Percentiles rank a stretch among this genome's conserved stretches.
These are phyloP conservation scores for Tolypocladium endophyticum DNA, from an alignment of 2,329 filamentous ascomycete species.

Conservation along the genomic window DNA sequence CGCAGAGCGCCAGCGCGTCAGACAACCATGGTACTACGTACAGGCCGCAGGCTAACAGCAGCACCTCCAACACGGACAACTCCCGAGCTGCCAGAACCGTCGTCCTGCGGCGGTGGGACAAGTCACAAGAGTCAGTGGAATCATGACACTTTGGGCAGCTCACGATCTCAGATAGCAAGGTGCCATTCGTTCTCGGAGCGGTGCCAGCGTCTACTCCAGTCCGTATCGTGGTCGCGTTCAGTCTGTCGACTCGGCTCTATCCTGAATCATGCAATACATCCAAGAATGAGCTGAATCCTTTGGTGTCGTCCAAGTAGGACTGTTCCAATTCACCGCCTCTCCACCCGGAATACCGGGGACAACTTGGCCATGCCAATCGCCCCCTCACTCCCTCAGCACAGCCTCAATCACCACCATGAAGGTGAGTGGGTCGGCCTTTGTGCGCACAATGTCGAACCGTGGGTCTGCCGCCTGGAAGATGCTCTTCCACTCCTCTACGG, in stretches of 20 bases:
- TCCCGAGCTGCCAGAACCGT: not conserved
- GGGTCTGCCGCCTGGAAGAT: conserved; percentile 34
- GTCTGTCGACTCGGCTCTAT: not conserved
- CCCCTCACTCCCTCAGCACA: conserved; percentile 19
- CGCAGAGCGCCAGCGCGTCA: not conserved
- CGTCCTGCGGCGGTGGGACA: not conserved
- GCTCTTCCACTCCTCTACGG: conserved; percentile 31
- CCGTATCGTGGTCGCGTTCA: not conserved
- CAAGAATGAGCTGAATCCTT: not conserved
- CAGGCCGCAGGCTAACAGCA: not conserved
- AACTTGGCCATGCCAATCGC: not conserved
- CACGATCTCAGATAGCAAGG: not conserved
- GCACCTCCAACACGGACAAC: not conserved
- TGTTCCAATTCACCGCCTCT: not conserved
- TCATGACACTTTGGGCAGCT: not conserved
- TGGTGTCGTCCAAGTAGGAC: not conserved
- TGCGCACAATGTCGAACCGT: conserved; percentile 27
- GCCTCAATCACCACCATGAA: conserved; percentile 27
- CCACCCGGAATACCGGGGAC: not conserved
- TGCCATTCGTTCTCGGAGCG: not conserved
- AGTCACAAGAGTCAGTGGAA: not conserved
- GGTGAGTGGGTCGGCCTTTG: conserved; percentile 22
- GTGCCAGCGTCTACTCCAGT: no score
- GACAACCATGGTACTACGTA: not conserved
- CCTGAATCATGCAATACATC: not conserved